phyloP scores from a whole-genome alignment of 768 basidiomycete species.

The Calocybe gangraenosa region DNA sequence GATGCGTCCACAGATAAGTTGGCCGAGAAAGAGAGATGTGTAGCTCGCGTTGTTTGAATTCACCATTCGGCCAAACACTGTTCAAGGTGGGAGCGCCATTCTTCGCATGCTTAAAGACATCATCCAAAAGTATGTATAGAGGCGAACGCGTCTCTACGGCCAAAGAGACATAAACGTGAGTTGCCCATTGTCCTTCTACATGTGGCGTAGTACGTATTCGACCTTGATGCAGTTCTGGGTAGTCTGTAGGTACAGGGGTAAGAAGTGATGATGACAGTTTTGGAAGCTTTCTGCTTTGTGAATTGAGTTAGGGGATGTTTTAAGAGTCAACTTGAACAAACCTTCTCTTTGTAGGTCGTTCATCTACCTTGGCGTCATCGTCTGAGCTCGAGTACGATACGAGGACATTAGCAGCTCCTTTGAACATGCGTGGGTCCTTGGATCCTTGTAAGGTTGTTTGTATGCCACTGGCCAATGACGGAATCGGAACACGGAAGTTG shows the following conservation, averaged over 20 bases:
- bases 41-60: constrained; percentile 38
- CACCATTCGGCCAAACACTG: constrained; percentile 29
- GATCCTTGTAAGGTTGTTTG: too few species aligned
- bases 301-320: background rate
- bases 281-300: constrained; percentile 54
- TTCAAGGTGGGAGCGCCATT: constrained; percentile 43
- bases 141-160: constrained; percentile 35
- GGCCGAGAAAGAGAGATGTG: constrained; percentile 88
- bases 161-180: constrained; percentile 75
- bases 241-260: constrained; percentile 51
- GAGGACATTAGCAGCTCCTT: constrained; percentile 29
- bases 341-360: constrained; percentile 37
- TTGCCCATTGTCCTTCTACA: constrained; percentile 81
- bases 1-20: constrained; percentile 73
- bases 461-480: too few species aligned
- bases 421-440: constrained; percentile 25
- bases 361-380: constrained; percentile 28
- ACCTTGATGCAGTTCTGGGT: constrained; percentile 83
- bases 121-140: constrained; percentile 42
- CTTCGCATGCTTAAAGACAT: constrained; percentile 41
- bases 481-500: too few species aligned
- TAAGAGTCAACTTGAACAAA: constrained; percentile 13
- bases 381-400: constrained; percentile 52
- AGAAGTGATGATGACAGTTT: constrained; percentile 46
- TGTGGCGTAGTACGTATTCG: constrained; percentile 71